Base-by-base conservation (phyloP, 2,329 filamentous ascomycete genomes). In the Ascochyta clinopodiicola region DNA sequence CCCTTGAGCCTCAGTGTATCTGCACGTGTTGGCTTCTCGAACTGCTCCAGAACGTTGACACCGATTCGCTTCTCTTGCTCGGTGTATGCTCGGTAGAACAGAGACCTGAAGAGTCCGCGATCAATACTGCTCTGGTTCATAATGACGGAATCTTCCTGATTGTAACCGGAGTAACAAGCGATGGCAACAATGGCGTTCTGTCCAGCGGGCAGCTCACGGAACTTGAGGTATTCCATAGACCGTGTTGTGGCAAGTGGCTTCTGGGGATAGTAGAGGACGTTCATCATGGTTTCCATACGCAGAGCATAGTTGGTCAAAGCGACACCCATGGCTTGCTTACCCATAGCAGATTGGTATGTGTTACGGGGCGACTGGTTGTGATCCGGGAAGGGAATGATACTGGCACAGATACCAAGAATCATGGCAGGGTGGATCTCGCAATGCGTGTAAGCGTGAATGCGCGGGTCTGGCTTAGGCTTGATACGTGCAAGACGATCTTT, bases 41-140 rank as follows among this genome's bases (percentile, higher is more conserved):
- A 99, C 53, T 89, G 84, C 76, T 99, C 96, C 5, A 97, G 87
- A 35, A 96, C 88, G 63, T 92, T 92, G 79, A 98, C 90, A 60
- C 95, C 95, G 27, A 99, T 89, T 63, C 92, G 89, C 83, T 98
- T 98, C 80, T 99, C 95, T 63, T 92, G 92, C 72, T 99, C 95
- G 29, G 92, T 96, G 78, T 99, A 99, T 10, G 94, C 92, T 66
- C 96, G 88, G 85, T 96, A 99, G 82, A 98, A 99, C 50, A 99
- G 80, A 84, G 92, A 97, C 71, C 96, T 87, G 88, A 99, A 99
- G 4, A 99, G 83, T 60, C 95, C 95, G 71, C 95, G 90, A 77
- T 99, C 95, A 70, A 99, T 98, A 77, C 92, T 96, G 80, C 92
- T 97, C 80, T 99, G 95, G 77, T 99, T 99, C 95, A 99, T 98